Evolutionary conservation across 2,329 filamentous ascomycete species (phyloP).

Genomic region (Calonectria pseudoturangicola): DNA sequence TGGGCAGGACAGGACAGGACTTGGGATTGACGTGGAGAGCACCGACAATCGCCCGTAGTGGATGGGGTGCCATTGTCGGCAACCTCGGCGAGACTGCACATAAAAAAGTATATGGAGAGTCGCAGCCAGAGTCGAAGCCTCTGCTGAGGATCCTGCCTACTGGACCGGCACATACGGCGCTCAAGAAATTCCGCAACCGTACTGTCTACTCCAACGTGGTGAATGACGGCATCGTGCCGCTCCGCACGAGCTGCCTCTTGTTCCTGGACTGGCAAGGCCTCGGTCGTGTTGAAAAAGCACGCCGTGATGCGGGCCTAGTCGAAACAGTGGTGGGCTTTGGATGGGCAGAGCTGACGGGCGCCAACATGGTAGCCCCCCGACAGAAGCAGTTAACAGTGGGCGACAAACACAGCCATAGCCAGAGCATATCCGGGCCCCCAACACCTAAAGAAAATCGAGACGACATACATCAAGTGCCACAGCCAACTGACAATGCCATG

Average conservation of each 20-base stretch:
- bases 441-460: slow-evolving; percentile 58
- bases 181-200: slow-evolving; percentile 91
- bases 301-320: slow-evolving; percentile 92
- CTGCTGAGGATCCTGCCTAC: slow-evolving; percentile 91
- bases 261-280: slow-evolving; percentile 98
- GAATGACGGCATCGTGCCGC: slow-evolving; percentile 96
- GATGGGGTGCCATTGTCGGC: slow-evolving; percentile 91
- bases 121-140: slow-evolving; percentile 88
- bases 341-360: slow-evolving; percentile 91
- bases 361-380: slow-evolving; percentile 72
- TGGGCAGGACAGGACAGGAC: slow-evolving; percentile 97
- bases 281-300: slow-evolving; percentile 93
- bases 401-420: slow-evolving; percentile 56
- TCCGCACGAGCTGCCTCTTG: slow-evolving; percentile 95
- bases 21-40: slow-evolving; percentile 95
- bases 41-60: slow-evolving; percentile 87
- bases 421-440: slow-evolving; percentile 58
- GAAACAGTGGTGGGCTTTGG: slow-evolving; percentile 95
- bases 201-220: slow-evolving; percentile 98
- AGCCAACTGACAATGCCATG: slow-evolving; percentile 79
- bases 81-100: slow-evolving; percentile 76
- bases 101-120: slow-evolving; percentile 55
- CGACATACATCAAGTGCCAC: slow-evolving; percentile 78
- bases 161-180: slow-evolving; percentile 89
- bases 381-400: slow-evolving; percentile 65